Conservation (phyloP, 768 basidiomycete genomes). For the Butyriboletus loyo region DNA sequence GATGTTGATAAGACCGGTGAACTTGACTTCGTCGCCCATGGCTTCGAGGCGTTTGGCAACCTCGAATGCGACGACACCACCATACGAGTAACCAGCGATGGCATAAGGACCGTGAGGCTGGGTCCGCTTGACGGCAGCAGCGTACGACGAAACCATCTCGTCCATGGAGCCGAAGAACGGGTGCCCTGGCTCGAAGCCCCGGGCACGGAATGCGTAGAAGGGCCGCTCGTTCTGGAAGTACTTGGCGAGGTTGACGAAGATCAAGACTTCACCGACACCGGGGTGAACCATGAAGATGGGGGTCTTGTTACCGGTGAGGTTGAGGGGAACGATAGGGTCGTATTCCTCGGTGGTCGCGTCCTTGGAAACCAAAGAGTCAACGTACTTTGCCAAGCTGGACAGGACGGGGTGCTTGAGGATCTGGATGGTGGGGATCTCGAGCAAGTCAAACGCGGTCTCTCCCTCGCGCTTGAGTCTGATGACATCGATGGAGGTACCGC, state of each 20-base stretch:
- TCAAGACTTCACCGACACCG: slow-evolving; percentile 40
- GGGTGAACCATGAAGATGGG: slow-evolving; percentile 45
- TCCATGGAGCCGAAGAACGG: slow-evolving; percentile 34
- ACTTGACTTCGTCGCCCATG: slow-evolving; percentile 36
- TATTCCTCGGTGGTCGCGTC: slow-evolving; percentile 26
- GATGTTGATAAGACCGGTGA: slow-evolving; percentile 41
- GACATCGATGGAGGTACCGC: slow-evolving; percentile 41
- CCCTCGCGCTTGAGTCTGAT: slow-evolving; percentile 31
- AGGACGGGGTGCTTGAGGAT: slow-evolving; percentile 34
- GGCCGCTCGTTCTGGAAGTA: slow-evolving; percentile 40
- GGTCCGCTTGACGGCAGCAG: slow-evolving; percentile 31
- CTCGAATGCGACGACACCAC: slow-evolving; percentile 44
- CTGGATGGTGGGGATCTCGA: slow-evolving; percentile 39
- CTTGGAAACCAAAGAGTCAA: slow-evolving; percentile 27
- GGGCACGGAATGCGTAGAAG: slow-evolving; percentile 44
- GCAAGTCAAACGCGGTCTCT: slow-evolving; percentile 25
- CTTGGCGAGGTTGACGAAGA: slow-evolving; percentile 43
- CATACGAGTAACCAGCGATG: slow-evolving; percentile 46
- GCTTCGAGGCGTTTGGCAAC: slow-evolving; percentile 37
- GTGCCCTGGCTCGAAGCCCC: slow-evolving; percentile 42
- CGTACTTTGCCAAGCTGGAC: slow-evolving; percentile 31
- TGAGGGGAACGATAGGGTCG: slow-evolving; percentile 41
- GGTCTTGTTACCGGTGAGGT: slow-evolving; percentile 37
- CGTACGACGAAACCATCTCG: slow-evolving; percentile 40
- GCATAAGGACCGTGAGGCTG: slow-evolving; percentile 40